Evolutionary conservation across 2,329 filamentous ascomycete species (phyloP).

Genomic region (Aspergillus piperis): DNA sequence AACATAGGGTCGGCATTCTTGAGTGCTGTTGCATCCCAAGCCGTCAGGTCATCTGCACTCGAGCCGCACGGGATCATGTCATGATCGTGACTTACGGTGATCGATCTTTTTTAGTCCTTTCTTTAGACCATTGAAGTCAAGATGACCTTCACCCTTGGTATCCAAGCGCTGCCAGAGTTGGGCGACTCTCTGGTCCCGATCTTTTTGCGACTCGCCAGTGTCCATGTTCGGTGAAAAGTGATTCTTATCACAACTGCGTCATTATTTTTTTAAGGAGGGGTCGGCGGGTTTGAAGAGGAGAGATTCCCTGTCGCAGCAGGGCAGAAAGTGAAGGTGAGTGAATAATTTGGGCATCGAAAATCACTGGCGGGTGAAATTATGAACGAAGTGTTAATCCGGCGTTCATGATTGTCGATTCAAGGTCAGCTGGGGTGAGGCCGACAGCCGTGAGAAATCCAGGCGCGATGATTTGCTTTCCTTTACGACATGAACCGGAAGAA

Average conservation of each 20-base stretch:
- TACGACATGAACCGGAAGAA: slow-evolving; percentile 32
- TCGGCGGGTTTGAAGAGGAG: slow-evolving; percentile 21
- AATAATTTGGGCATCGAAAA: slow-evolving; percentile 31
- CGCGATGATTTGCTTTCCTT: slow-evolving; percentile 38
- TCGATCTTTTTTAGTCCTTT: slow-evolving; percentile 85
- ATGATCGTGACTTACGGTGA: slow-evolving; percentile 67
- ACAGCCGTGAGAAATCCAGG: slow-evolving; percentile 36
- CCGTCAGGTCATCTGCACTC: slow-evolving; percentile 26
- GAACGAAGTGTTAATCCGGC: slow-evolving; percentile 12
- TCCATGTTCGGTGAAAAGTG: slow-evolving; percentile 58
- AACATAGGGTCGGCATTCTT: slow-evolving; percentile 92
- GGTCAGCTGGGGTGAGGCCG: slow-evolving; percentile 7
- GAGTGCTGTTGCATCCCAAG: slow-evolving; percentile 55
- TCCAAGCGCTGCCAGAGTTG: slow-evolving; percentile 83
- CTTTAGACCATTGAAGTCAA: slow-evolving; percentile 82
- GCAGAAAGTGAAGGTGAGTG: slow-evolving; percentile 13
- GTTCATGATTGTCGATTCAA: slow-evolving; percentile 10
- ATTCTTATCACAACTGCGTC: slow-evolving; percentile 51
- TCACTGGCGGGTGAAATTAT: slow-evolving; percentile 8
- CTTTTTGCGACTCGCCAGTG: slow-evolving; percentile 69
- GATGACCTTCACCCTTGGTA: slow-evolving; percentile 70
- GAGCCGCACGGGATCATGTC: slow-evolving; percentile 22
- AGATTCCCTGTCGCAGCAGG: slow-evolving; percentile 24
- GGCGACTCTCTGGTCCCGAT: slow-evolving; percentile 78
- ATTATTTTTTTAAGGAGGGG: slow-evolving; percentile 43